These are phyloP conservation scores for Pinus albicaulis DNA, from an alignment of 75 land plant species.

Conservation along the genomic window DNA sequence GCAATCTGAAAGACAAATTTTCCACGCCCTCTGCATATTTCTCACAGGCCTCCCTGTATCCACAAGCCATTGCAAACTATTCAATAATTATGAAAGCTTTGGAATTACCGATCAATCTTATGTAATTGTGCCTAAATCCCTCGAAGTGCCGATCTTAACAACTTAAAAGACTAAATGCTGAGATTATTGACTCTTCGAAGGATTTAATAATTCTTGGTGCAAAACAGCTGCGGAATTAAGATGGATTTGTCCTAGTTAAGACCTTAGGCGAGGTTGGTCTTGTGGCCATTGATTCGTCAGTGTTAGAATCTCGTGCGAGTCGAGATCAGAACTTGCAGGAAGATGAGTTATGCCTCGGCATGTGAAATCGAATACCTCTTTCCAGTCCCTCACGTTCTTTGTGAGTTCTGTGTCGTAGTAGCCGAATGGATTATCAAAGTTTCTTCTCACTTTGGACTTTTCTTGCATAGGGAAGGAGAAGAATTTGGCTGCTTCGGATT, in stretches of 20 bases:
- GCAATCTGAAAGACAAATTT: constrained; percentile 51
- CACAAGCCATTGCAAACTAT: constrained; percentile 6
- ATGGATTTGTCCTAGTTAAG: neutral
- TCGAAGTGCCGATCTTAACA: constrained; percentile 16
- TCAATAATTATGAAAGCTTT: neutral
- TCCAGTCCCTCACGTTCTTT: constrained; percentile 92
- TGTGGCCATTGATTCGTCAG: constrained; percentile 67
- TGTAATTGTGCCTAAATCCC: neutral
- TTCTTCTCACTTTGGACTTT: constrained; percentile 55
- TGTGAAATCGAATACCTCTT: constrained; percentile 76
- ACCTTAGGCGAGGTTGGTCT: constrained; percentile 50
- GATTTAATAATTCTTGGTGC: too few relatives aligned
- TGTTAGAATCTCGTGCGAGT: neutral
- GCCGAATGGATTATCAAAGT: constrained; percentile 51
- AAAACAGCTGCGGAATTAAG: too few relatives aligned
- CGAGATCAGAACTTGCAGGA: constrained; percentile 26
- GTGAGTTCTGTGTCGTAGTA: constrained; percentile 84
- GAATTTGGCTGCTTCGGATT: constrained; percentile 39
- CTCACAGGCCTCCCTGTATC: constrained; percentile 53
- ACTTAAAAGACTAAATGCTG: too few relatives aligned
- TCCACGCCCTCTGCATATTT: constrained; percentile 49
- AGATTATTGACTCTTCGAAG: too few relatives aligned
- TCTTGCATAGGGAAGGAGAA: constrained; percentile 53
- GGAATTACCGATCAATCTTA: neutral
- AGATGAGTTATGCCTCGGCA: constrained; percentile 17